phyloP scores from a whole-genome alignment of 192 early-diverging fungal species.

The Gigaspora rosea region DNA sequence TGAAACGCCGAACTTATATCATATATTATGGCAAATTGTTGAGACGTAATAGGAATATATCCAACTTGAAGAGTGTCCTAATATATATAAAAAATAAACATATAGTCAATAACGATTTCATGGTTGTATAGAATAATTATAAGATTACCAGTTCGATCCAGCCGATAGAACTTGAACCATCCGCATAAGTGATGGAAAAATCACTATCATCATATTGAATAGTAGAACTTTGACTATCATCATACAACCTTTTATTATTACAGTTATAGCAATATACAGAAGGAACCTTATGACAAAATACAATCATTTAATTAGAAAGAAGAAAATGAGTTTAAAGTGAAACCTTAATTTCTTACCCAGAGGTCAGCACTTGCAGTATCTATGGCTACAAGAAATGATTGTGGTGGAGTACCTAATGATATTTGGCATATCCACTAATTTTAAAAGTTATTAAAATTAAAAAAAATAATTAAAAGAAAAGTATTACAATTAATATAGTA shows the following conservation, averaged over 20 bases:
- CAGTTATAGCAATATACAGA: constrained; percentile 54
- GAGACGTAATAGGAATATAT: too few species aligned
- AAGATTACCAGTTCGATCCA: too few species aligned
- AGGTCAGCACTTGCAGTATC: constrained; percentile 66
- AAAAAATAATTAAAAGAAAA: too few species aligned
- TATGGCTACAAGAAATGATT: constrained; percentile 46
- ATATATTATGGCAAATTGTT: too few species aligned
- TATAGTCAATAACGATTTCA: too few species aligned
- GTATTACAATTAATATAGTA: too few species aligned
- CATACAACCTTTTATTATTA: constrained; percentile 48
- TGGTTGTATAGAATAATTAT: too few species aligned
- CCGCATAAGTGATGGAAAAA: constrained; percentile 68
- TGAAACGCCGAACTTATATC: too few species aligned
- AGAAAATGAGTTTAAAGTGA: too few species aligned
- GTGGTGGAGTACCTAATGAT: constrained; percentile 35
- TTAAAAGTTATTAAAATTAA: too few species aligned
- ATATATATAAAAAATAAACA: constrained; percentile 13
- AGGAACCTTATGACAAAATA: constrained; percentile 17
- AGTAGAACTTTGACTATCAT: constrained; percentile 50
- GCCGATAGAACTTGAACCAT: constrained; percentile 54
- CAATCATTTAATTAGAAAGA: too few species aligned
- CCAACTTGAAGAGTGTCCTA: constrained; percentile 55
- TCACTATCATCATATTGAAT: constrained; percentile 56
- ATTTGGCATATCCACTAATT: constrained; percentile 9
- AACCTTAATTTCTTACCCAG: constrained; percentile 42